Base-by-base conservation (phyloP, 108 stramenopile genomes). In the Conticribra guillardii region DNA sequence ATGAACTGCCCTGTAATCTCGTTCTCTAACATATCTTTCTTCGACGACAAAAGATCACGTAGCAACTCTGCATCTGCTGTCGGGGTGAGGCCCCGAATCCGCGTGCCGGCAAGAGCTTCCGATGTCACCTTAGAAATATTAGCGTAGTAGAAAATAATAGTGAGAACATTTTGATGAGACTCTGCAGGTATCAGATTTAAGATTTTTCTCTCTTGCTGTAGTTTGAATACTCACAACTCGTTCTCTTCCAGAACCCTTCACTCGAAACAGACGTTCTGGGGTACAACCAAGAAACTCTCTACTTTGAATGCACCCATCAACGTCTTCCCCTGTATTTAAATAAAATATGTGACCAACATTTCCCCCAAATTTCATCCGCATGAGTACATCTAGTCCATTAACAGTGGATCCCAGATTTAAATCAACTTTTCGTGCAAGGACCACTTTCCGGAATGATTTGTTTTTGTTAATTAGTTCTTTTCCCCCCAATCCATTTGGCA, bases 61-160 rank as follows among this genome's bases (percentile, higher is more conserved):
- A 87, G 67, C 9, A 95, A 60, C 45, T 83, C 78, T 14, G 71
- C 74, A 64, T 95, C 94, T 11, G 79, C 86, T 29, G 74, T 59
- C 3, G 82, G 82, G 17, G 88, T 85, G n/a, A 84, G 80, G 5
- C 94, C 90, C 48, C 94, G 73, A 21, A 86, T 88, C 34, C 94
- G 68, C 2, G 94, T 95, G 17, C 94, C 94, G 16, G 94, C 94
- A 18, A 95, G 73, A 15, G 94, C 94, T 76, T 95, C 94, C 0
- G 91, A 83, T 21, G 75, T 60, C 14, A 93, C 84, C 47, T 19
- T 49, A 57, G n/a, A n/a, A n/a, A n/a, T n/a, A n/a, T n/a, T n/a
- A n/a, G n/a, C n/a, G n/a, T n/a, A n/a, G n/a, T n/a, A n/a, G n/a
- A n/a, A n/a, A n/a, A 11, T 11, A 3, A 2, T 2, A 53, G 14